Base-by-base conservation (phyloP, 768 basidiomycete genomes). In the Tephrocybe sp. region DNA sequence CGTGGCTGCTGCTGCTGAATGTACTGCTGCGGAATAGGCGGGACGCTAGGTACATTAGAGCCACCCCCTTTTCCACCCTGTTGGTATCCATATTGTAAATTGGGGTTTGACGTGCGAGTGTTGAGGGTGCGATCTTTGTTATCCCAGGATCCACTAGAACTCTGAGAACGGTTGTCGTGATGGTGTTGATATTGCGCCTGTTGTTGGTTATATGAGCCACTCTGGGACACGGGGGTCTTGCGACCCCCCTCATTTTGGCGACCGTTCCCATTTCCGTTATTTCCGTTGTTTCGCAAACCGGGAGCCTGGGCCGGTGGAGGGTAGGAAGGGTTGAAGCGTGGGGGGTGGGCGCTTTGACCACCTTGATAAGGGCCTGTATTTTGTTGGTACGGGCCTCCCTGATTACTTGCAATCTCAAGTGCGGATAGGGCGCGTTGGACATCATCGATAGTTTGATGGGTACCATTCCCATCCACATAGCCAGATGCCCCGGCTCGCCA, bases 1-100 rank as follows among this genome's bases (percentile, higher is more conserved):
- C 75, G 61, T 56, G 74, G 36, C 16, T 37, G 75, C 51, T 77
- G 73, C 37, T 79, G 75, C 49, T 82, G 85, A 19, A 89, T 70
- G 60, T 84, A 90, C 62, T 91, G 88, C 24, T 75, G 63, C 19
- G 89, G 89, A 51, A 91, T 84, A 27, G 83, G 71, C 1, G 89
- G 89, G 6, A 90, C 86, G 40, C 68, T 85, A 5, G 87, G 86
- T 24, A 87, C 69, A 24, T 59, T 58, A 28, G 64, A 57, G 9
- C 68, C 72, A 42, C 64, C 63, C 38, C 62, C 62, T 22, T 72
- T 70, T 42, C 57, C 61, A 44, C 71, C 68, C 63, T 78, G 74
- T 53, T 79, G 80, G 56, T 86, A 86, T 1, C 75, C 72, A 51
- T 84, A 82, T 51, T 84, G 80, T 44, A 90, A 59, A 62, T 82